phyloP scores from a whole-genome alignment of 306 rosid species.

The Begonia peltatifolia region DNA sequence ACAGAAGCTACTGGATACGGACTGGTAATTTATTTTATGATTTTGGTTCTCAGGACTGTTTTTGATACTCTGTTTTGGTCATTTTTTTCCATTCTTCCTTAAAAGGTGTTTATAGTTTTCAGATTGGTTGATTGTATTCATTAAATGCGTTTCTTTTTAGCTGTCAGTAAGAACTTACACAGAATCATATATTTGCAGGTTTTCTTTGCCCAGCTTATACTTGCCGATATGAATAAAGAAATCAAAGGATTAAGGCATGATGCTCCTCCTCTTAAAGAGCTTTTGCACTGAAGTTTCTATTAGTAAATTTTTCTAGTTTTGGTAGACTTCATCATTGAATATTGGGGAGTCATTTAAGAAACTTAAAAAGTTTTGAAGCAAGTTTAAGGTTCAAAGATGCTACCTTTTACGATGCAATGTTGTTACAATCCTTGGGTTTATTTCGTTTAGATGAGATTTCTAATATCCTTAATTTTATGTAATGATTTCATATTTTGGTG shows the following conservation, averaged over 20 bases:
- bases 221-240: constrained; percentile 92
- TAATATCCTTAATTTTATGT: background rate
- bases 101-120: too few relatives aligned
- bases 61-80: background rate
- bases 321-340: too few relatives aligned
- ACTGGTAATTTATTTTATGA: constrained; percentile 51
- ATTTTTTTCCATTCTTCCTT: too few relatives aligned
- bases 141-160: constrained; percentile 6
- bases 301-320: too few relatives aligned
- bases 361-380: too few relatives aligned
- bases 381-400: too few relatives aligned
- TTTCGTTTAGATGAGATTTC: too few relatives aligned
- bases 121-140: constrained; percentile 1
- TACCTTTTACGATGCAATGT: background rate
- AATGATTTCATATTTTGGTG: constrained; percentile 3
- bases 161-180: constrained; percentile 8
- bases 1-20: constrained; percentile 99
- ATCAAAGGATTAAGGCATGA: constrained; percentile 91
- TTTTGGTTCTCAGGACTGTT: too few relatives aligned
- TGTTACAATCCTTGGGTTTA: background rate
- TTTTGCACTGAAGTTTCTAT: too few relatives aligned
- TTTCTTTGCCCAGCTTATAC: constrained; percentile 95
- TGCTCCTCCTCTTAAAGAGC: constrained; percentile 9
- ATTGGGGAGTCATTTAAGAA: too few relatives aligned
- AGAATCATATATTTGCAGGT: constrained; percentile 51